Evolutionary conservation across 129 eudicot species (phyloP).

Genomic region (Erigeron canadensis): DNA sequence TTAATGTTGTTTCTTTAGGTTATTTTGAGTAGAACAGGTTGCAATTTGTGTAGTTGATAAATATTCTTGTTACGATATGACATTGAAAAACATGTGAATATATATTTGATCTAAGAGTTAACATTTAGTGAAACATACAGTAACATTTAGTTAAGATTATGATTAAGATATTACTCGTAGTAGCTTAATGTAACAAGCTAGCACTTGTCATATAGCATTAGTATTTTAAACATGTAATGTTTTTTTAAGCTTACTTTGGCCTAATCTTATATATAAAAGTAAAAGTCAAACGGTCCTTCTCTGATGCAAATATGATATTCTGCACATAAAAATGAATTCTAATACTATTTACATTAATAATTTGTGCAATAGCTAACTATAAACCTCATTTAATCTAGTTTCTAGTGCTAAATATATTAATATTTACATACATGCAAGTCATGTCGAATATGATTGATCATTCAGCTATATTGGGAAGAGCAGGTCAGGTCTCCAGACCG

Average conservation of each 20-base stretch:
- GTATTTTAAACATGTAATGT: too few species aligned
- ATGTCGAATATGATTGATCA: not conserved
- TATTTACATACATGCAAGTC: not conserved
- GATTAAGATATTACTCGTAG: too few species aligned
- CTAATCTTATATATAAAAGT: too few species aligned
- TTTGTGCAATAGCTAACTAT: slow-evolving; percentile 11
- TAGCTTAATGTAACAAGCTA: too few species aligned
- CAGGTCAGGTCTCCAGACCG: slow-evolving; percentile 66
- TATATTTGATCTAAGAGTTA: not conserved
- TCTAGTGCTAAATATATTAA: not conserved
- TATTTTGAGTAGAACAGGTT: not conserved
- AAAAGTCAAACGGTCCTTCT: too few species aligned
- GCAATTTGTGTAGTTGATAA: not conserved
- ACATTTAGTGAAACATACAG: too few species aligned
- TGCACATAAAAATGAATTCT: too few species aligned
- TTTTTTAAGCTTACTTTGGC: too few species aligned
- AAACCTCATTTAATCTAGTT: slow-evolving; percentile 9
- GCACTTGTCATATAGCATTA: too few species aligned
- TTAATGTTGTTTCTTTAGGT: not conserved
- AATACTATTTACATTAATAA: slow-evolving; percentile 1
- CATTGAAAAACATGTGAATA: not conserved
- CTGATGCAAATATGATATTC: too few species aligned
- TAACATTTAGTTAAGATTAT: too few species aligned
- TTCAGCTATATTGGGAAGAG: slow-evolving; percentile 52
- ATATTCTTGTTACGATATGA: not conserved